These are phyloP conservation scores for Mycosarcoma mackinlayi DNA, from an alignment of 1,284 basidiomycete species.

Conservation along the genomic window DNA sequence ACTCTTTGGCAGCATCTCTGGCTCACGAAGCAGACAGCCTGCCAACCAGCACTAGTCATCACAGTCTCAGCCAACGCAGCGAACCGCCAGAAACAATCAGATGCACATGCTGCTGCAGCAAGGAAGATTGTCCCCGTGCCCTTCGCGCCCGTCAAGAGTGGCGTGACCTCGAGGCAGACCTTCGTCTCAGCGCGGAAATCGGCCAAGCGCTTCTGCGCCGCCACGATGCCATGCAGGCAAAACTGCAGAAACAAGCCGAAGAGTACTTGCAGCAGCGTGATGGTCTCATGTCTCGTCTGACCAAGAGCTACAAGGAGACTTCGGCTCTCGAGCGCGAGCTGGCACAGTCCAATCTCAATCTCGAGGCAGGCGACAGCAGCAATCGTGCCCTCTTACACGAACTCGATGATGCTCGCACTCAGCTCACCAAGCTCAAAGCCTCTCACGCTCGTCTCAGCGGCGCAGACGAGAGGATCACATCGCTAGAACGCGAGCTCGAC, in stretches of 20 bases:
- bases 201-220: slow-evolving; percentile 87
- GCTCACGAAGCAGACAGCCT: slow-evolving; percentile 9
- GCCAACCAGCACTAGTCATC: slow-evolving; percentile 26
- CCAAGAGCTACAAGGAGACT: slow-evolving; percentile 55
- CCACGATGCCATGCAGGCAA: slow-evolving; percentile 85
- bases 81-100: slow-evolving; percentile 24
- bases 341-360: slow-evolving; percentile 82
- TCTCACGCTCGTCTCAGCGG: slow-evolving; percentile 77
- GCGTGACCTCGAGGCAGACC: slow-evolving; percentile 64
- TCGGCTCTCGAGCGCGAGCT: slow-evolving; percentile 74
- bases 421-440: slow-evolving; percentile 77
- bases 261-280: slow-evolving; percentile 62
- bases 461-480: slow-evolving; percentile 28
- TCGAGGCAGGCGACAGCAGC: slow-evolving; percentile 82
- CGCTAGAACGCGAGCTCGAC: slow-evolving; percentile 74
- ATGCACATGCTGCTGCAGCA: slow-evolving; percentile 61
- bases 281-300: slow-evolving; percentile 55
- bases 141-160: slow-evolving; percentile 59
- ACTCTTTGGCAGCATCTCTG: slow-evolving; percentile 25
- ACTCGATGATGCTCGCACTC: slow-evolving; percentile 79
- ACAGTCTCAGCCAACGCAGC: slow-evolving; percentile 34
- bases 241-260: slow-evolving; percentile 67
- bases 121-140: slow-evolving; percentile 55
- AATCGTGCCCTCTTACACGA: slow-evolving; percentile 80
- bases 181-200: slow-evolving; percentile 76